Evolutionary conservation across 2,329 filamentous ascomycete species (phyloP), one percentile per base, ranked within the genome.

Genomic region (Pseudomassariella vexata): DNA sequence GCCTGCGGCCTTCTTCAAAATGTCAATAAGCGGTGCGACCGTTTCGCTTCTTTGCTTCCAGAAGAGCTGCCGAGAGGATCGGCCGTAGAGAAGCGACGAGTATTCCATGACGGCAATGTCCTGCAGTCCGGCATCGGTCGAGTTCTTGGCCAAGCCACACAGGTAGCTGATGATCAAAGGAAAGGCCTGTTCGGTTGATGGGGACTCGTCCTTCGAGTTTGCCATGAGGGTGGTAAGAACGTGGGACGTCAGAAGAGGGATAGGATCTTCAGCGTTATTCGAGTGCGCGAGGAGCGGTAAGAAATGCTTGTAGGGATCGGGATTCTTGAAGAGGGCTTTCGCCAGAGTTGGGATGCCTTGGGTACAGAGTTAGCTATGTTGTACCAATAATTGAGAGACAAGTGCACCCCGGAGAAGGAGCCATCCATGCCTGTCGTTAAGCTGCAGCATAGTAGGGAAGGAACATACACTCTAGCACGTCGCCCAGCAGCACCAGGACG

Each of bases 31-130:
- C 7, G 92, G 90, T 27, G 71, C 72, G 22, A 95, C 62, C 0
- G 89, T 95, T 63, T 95, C 85, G 53, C 80, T 80, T 48, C 85
- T 76, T 59, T 95, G 86, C 42, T 83, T 76, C 92, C 92, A 98
- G 63, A 96, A 96, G 35, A 92, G 71, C 45, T 81, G 71, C 42
- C 92, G 76, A 4, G 88, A 77, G 36, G 76, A 76, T 39, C 70
- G 75, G 23, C 80, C 85, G 39, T 87, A 81, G 19, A 98, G 70
- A 19, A 98, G 68, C 14, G 84, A 73, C 21, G 92, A 95, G 61
- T 90, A 94, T 54, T 90, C 79, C 52, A 92, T 85, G 9, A 96
- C 88, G 17, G 88, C 90, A 53, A 96, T 95, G 53, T 98, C 92
- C 61, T 98, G 92, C 35, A 94, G 72, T 23, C 87, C 87, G 34